Evolutionary conservation across 2,329 filamentous ascomycete species (phyloP), one percentile per base, ranked within the genome.

Genomic region (Aureobasidium leucospermi): DNA sequence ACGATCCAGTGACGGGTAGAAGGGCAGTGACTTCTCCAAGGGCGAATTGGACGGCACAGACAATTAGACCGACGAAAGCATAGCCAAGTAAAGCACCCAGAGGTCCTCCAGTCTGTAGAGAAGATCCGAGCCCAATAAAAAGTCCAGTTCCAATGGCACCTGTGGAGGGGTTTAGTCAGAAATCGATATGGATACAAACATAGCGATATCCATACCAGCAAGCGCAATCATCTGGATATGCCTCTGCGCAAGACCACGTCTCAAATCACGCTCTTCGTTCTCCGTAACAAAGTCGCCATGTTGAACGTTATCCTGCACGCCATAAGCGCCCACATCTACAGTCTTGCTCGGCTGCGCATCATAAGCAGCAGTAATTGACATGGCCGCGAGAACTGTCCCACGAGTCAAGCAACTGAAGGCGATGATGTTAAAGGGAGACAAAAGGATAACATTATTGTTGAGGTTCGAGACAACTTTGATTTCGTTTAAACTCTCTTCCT

Each of bases 1-100:
- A 94, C 65, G 89, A 89, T 69, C 87, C 84, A 59, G 84, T 82
- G 67, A 91, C 79, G 52, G 89, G 89, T 32, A 94, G 73, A 87
- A 88, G 93, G 53, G 89, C 83, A 6, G 89, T 88, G 87, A 94
- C 93, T 73, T 93, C 89, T 63, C 89, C 89, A 4, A 94, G 82
- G 60, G 83, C 86, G 61, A 85, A 85, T 87, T 94, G 91, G 65
- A 94, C 89, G 43, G 90, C 76, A 73, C 85, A 94, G 64, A 93
- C 89, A 62, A 94, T 74, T 45, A 86, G 74, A 64, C 87, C 87
- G 64, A 89, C 81, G 62, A 87, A 71, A 39, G 82, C 78, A 74
- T 90, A 90, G 9, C 85, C 85, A 70, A 90, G 86, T 65, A 90
- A 79, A 69, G 90, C 83, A 6, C 86, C 83, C 16, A 77, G 86